phyloP scores from a whole-genome alignment of 176 grass and related monocot genomes.

The Zea mays region DNA sequence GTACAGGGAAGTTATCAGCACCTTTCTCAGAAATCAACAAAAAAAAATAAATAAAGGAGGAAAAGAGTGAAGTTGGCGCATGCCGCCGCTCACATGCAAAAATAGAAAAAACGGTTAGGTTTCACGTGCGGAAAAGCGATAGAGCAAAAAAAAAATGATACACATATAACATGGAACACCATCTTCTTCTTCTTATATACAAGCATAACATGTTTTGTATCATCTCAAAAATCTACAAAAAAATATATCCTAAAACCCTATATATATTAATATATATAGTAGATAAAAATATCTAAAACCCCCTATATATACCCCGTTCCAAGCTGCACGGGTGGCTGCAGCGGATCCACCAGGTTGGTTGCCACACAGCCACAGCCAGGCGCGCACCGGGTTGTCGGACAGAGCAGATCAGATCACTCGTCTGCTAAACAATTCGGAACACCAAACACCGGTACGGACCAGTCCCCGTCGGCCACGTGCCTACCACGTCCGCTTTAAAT shows the following conservation, averaged over 20 bases:
- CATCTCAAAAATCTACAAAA: no score
- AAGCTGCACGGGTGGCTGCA: constrained; percentile 14
- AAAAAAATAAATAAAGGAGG: accelerated
- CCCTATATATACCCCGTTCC: background rate
- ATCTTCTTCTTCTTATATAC: background rate
- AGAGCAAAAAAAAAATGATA: background rate
- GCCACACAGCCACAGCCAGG: constrained; percentile 18
- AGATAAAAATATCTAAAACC: no score
- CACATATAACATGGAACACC: background rate
- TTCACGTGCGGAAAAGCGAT: background rate
- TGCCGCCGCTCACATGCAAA: background rate
- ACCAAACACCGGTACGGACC: accelerated
- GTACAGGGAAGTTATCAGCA: background rate
- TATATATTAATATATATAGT: no score
- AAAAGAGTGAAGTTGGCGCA: background rate
- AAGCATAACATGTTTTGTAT: no score
- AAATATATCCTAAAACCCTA: background rate
- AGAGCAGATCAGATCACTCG: background rate
- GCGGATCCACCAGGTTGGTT: constrained; percentile 23
- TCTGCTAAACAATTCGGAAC: background rate
- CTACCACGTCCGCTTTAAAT: constrained; percentile 18
- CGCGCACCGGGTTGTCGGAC: background rate
- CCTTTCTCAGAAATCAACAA: background rate
- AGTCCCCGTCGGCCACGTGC: background rate
- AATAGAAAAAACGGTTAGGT: background rate